Evolutionary conservation across 1,139 yeast genomes (phyloP).

Genomic region (Lodderomyces pseudojiufengensis): DNA sequence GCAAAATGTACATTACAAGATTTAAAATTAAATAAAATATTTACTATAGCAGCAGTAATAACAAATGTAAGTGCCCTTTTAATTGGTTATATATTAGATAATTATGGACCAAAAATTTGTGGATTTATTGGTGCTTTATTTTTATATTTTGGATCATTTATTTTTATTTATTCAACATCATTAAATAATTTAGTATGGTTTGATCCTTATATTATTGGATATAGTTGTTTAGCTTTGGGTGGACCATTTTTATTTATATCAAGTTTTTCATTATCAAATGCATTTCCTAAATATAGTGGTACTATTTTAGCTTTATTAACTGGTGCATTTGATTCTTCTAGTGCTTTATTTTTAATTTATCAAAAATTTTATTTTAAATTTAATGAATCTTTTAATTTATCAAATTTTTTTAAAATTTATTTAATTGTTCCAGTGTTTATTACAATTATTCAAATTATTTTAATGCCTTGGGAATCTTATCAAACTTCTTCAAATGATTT

Average conservation of each 20-base stretch:
- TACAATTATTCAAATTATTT: slow-evolving; percentile 33
- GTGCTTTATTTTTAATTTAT: slow-evolving; percentile 41
- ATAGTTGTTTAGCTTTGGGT: slow-evolving; percentile 41
- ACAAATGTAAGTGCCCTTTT: slow-evolving; percentile 43
- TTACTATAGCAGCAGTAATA: slow-evolving; percentile 43
- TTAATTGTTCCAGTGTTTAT: slow-evolving; percentile 40
- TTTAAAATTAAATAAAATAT: slow-evolving; percentile 43
- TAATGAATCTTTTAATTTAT: slow-evolving; percentile 28
- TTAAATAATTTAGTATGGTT: slow-evolving; percentile 13
- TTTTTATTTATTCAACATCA: slow-evolving; percentile 32
- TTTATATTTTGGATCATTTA: slow-evolving; percentile 34
- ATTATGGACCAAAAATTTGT: slow-evolving; percentile 41
- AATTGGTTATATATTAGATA: slow-evolving; percentile 40
- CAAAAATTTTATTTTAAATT: slow-evolving; percentile 27
- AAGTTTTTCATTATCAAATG: slow-evolving; percentile 43
- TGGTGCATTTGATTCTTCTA: slow-evolving; percentile 47
- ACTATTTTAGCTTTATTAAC: slow-evolving; percentile 42
- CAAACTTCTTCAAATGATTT: slow-evolving; percentile 31
- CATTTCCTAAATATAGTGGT: slow-evolving; percentile 42
- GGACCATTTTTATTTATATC: slow-evolving; percentile 47
- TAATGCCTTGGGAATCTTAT: slow-evolving; percentile 43
- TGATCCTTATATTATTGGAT: slow-evolving; percentile 43
- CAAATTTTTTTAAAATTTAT: slow-evolving; percentile 33
- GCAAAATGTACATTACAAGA: slow-evolving; percentile 42
- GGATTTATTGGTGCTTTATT: slow-evolving; percentile 41